phyloP scores from a whole-genome alignment of 768 basidiomycete species.

The Trametes punicea region DNA sequence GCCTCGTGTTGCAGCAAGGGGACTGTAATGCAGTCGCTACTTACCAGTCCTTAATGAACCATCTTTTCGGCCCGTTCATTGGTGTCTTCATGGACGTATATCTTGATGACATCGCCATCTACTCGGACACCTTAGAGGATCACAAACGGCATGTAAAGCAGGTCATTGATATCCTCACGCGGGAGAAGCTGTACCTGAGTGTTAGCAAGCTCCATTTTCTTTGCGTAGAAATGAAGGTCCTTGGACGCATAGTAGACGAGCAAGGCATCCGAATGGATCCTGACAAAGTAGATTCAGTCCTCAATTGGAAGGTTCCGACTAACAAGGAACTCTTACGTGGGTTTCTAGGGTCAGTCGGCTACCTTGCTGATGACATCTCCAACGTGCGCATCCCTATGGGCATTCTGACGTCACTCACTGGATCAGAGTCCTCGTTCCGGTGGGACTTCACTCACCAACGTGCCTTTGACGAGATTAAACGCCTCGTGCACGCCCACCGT shows the following conservation, averaged over 20 bases:
- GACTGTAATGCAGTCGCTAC: too few species aligned
- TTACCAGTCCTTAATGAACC: too few species aligned
- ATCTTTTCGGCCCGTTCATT: too few species aligned
- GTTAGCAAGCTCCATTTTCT: neutral
- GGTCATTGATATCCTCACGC: conserved; percentile 6
- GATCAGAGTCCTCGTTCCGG: neutral
- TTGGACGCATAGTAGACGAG: conserved; percentile 26
- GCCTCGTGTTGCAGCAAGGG: too few species aligned
- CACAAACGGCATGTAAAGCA: too few species aligned
- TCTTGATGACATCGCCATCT: too few species aligned
- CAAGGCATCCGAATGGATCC: conserved; percentile 26
- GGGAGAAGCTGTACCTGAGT: conserved; percentile 17
- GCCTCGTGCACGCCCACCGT: neutral
- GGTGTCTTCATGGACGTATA: too few species aligned
- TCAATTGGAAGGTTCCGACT: conserved; percentile 28
- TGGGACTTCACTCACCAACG: neutral
- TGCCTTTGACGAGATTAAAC: neutral
- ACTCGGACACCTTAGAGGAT: too few species aligned
- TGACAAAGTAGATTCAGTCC: conserved; percentile 23
- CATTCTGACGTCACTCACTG: conserved; percentile 23
- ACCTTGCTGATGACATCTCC: conserved; percentile 15
- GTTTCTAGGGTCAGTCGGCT: conserved; percentile 29
- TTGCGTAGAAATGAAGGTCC: conserved; percentile 13
- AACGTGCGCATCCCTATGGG: conserved; percentile 35
- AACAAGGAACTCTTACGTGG: conserved; percentile 25